A percentile compares a stretch with the other conserved stretches of the same genome.
Conservation (phyloP, 1,139 yeast species). For the Saccharomycopsis hybrid region DNA sequence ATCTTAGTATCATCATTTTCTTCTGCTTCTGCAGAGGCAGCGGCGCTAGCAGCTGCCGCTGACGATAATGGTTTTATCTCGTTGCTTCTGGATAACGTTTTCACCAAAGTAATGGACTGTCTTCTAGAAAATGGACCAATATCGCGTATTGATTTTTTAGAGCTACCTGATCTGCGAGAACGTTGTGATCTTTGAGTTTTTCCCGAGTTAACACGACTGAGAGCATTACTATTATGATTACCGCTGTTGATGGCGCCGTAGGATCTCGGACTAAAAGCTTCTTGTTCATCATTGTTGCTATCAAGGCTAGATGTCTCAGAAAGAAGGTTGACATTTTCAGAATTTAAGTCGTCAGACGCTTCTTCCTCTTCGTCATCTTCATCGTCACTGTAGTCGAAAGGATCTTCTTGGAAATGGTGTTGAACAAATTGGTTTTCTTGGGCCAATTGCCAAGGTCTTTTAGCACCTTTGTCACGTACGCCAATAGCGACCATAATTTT, state of each 20-base stretch:
- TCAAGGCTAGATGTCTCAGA: background rate
- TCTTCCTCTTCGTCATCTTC: conserved; percentile 18
- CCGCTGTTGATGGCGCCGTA: conserved; percentile 1
- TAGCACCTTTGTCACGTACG: conserved; percentile 25
- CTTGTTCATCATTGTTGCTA: background rate
- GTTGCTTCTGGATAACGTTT: conserved; percentile 34
- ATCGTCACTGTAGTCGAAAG: conserved; percentile 13
- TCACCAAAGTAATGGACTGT: conserved; percentile 35
- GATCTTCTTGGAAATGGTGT: conserved; percentile 7
- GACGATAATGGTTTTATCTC: too few relatives aligned
- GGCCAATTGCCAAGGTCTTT: conserved; percentile 33
- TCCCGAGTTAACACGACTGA: background rate
- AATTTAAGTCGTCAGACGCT: background rate
- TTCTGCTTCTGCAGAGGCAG: conserved; percentile 21
- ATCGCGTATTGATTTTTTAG: conserved; percentile 18
- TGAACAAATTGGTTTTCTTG: conserved; percentile 8
- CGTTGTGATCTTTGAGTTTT: background rate
- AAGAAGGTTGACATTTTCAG: background rate
- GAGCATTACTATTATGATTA: too few relatives aligned
- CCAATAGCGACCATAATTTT: conserved; percentile 34
- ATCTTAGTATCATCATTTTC: conserved; percentile 23
- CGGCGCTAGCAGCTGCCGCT: too few relatives aligned
- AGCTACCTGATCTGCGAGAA: conserved; percentile 19
- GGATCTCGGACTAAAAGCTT: background rate
- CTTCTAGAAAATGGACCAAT: conserved; percentile 31